Base-by-base conservation (phyloP, 2,329 filamentous ascomycete genomes). In the Chaetomiaceae sp. region DNA sequence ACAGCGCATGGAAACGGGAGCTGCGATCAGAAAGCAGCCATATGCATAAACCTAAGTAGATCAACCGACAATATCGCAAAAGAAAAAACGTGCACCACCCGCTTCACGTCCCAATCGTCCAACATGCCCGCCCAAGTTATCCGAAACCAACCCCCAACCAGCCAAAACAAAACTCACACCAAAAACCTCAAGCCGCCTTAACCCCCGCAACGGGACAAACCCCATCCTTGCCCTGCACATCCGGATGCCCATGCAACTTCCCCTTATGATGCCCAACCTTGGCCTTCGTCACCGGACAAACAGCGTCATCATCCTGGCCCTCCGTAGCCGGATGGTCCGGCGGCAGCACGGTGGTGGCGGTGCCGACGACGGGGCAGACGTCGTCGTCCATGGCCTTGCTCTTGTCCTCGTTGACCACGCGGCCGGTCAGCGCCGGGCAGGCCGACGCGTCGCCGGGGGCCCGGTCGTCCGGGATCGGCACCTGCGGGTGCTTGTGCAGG, bases 201-300 rank as follows among this genome's bases (percentile, higher is more conserved):
- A 62, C 61, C 1, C 68, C 69, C 3, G 67, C 67, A 41, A 73
- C 70, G 17, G 70, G 70, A 45, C 69, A 73, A 6, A 70, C 66
- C 2, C 66, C 68, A 2, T 61, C 58, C 1, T 50, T 44, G 3
- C 55, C 53, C 12, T 59, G 55, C 16, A 72, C 60, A 14, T 60
- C 62, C 5, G 70, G 70, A 54, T 72, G 70, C 10, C 56, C 59
- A 12, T 59, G 43, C 16, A 73, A 60, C 56, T 68, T 70, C 52
- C 67, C 66, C 65, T 71, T 70, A 58, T 73, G 70, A 50, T 72
- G 70, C 4, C 68, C 69, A 4, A 72, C 65, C 52, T 64, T 64
- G 31, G 70, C 70, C 60, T 72, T 71, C 14, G 70, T 73, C 48
- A 73, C 66, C 8, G 70, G 70, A 55, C 70, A 72, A 48, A 66